phyloP scores from a whole-genome alignment of 495 filamentous ascomycete genomes.

The Evansstolkia leycettana region DNA sequence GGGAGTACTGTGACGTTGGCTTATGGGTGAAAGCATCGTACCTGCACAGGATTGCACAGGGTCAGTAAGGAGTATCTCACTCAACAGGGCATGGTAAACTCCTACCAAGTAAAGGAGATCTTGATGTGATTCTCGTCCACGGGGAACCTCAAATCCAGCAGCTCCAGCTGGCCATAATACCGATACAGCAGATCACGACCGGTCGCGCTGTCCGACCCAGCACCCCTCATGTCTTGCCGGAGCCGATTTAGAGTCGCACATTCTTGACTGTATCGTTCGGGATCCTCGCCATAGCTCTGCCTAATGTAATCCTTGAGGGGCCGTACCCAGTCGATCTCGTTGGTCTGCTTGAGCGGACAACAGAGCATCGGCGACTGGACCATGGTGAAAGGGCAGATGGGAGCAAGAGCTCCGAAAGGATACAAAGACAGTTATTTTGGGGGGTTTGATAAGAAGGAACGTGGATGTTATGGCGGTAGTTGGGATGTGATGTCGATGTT shows the following conservation, averaged over 20 bases:
- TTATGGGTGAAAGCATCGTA: constrained; percentile 98
- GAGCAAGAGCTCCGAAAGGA: constrained; percentile 32
- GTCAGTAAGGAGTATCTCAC: too few species aligned
- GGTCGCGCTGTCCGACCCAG: constrained; percentile 90
- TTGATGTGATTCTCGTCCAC: constrained; percentile 98
- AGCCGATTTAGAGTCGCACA: constrained; percentile 92
- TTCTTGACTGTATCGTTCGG: constrained; percentile 87
- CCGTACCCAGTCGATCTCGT: constrained; percentile 95
- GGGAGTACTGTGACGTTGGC: constrained; percentile 84
- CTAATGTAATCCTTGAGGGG: constrained; percentile 92
- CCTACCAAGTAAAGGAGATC: constrained; percentile 95
- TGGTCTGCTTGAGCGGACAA: constrained; percentile 90
- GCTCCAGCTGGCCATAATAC: constrained; percentile 94
- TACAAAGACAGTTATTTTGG: constrained; percentile 1
- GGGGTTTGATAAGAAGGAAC: constrained; percentile 1
- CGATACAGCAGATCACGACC: constrained; percentile 89
- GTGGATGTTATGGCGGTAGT: background rate
- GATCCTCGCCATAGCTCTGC: constrained; percentile 89
- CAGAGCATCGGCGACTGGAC: constrained; percentile 84
- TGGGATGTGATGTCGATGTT: background rate
- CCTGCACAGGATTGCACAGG: constrained; percentile 41
- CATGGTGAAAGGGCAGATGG: constrained; percentile 36
- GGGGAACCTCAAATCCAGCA: constrained; percentile 88
- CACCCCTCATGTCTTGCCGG: constrained; percentile 96
- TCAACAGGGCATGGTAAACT: constrained; percentile 4